These are phyloP conservation scores for Cyclotella baltica DNA, from an alignment of 108 stramenopile genomes.

Conservation along the genomic window DNA sequence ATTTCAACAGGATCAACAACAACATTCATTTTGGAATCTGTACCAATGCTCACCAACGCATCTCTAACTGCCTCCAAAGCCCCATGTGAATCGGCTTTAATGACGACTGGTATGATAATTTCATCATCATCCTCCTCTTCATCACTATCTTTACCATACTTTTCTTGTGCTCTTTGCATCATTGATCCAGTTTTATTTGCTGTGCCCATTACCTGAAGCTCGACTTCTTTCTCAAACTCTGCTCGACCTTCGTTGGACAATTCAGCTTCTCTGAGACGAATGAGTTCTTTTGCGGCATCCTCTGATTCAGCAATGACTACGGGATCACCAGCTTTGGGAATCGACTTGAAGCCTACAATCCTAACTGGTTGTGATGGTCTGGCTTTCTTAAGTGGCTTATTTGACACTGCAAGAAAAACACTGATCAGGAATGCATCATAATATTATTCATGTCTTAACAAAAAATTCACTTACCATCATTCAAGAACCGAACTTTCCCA, in stretches of 20 bases:
- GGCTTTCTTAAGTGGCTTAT: slow-evolving; percentile 65
- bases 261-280: slow-evolving; percentile 58
- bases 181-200: slow-evolving; percentile 48
- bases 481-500: slow-evolving; percentile 76
- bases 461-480: slow-evolving; percentile 60
- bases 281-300: slow-evolving; percentile 72
- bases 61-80: slow-evolving; percentile 80
- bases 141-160: slow-evolving; percentile 37
- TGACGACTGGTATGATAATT: slow-evolving; percentile 80
- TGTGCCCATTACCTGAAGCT: slow-evolving; percentile 51
- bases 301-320: slow-evolving; percentile 75
- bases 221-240: slow-evolving; percentile 34
- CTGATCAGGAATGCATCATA: not conserved
- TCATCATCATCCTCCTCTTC: slow-evolving; percentile 36
- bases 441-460: not conserved
- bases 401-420: slow-evolving; percentile 43
- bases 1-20: slow-evolving; percentile 76
- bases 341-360: slow-evolving; percentile 82
- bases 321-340: slow-evolving; percentile 88
- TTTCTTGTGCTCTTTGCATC: slow-evolving; percentile 50
- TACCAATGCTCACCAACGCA: slow-evolving; percentile 65
- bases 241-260: slow-evolving; percentile 52
- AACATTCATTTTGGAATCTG: slow-evolving; percentile 67
- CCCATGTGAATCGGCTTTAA: slow-evolving; percentile 89
- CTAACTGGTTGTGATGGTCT: slow-evolving; percentile 83